Evolutionary conservation across 2,329 filamentous ascomycete species (phyloP), one percentile per base, ranked within the genome.

Genomic region (Trichoderma arundinaceum): DNA sequence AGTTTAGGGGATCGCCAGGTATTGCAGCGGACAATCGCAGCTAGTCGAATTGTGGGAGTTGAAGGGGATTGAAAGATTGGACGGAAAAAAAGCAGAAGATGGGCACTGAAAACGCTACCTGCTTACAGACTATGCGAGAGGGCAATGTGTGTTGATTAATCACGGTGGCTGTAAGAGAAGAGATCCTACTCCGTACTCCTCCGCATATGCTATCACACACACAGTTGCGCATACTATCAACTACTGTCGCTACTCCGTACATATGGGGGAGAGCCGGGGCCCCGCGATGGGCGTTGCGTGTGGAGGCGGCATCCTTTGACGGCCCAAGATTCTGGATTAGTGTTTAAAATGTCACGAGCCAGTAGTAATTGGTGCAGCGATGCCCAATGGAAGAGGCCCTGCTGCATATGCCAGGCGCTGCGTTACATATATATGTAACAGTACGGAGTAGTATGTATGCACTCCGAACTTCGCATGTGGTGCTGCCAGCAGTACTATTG

Each of bases 201-300:
- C 22, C 22, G 22, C 22, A 28, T 28, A n/a, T n/a, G n/a, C n/a
- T 48, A 13, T 15, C 17, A 35, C 53, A 56, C 22, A 28, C 22
- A 28, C 22, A 43, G 52, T 38, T 33, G n/a, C n/a, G 32, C 32
- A 28, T 53, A 17, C 49, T 13, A 28, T 35, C 28, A 43, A 9
- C 39, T 43, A 28, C 22, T 28, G 2, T 28, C 22, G 22, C 22
- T 32, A 41, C 53, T 43, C 38, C 53, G 8, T 35, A 44, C 17
- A 17, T 39, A 41, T 59, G 22, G 59, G 59, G 59, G 59, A 62
- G 28, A 53, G 46, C 59, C 35, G 59, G 59, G 59, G 59, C 59
- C 59, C 59, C 59, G 59, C 59, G 59, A 62, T 53, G 10, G 59
- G 22, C 22, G 53, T 44, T 32, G 38, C 35, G 48, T 53, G 59